Percentiles rank a stretch among this genome's conserved stretches.
Evolutionary conservation across 2,329 filamentous ascomycete genomes (phyloP).

Genomic region (Fusarium sp.): DNA sequence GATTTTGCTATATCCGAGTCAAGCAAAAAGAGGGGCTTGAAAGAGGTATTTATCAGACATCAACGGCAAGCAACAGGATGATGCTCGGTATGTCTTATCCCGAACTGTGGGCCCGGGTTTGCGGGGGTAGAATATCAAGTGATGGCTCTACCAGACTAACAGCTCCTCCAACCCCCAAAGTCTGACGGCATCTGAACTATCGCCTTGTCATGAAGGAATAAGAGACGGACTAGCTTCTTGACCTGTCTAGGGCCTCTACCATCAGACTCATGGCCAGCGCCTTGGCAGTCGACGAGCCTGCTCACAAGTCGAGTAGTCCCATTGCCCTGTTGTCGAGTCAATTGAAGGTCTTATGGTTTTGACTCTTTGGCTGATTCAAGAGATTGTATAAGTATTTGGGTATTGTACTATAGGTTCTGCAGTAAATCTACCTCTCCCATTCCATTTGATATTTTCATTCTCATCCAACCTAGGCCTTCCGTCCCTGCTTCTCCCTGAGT

Average conservation of each 20-base stretch:
- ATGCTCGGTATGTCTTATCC: constrained; percentile 27
- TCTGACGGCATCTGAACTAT: neutral
- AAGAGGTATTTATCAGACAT: constrained; percentile 14
- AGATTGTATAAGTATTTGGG: too few species aligned
- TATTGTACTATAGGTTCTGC: too few species aligned
- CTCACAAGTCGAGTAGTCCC: constrained; percentile 35
- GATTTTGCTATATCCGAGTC: neutral
- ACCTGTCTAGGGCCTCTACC: neutral
- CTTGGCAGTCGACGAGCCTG: constrained; percentile 49
- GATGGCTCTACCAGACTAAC: neutral
- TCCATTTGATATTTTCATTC: too few species aligned
- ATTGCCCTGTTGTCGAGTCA: too few species aligned
- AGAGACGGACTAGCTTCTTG: neutral
- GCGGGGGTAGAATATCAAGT: constrained; percentile 14
- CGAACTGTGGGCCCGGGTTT: constrained; percentile 18
- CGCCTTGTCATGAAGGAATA: neutral
- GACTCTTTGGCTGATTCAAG: too few species aligned
- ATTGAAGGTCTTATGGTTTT: too few species aligned
- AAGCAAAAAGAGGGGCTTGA: neutral
- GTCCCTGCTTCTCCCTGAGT: neutral
- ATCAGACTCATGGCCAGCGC: constrained; percentile 42
- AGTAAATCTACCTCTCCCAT: too few species aligned
- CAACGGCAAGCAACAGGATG: neutral
- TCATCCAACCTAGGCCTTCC: neutral
- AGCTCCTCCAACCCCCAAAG: neutral